phyloP scores from a whole-genome alignment of 2,329 filamentous ascomycete species.

The Ophioceras dolichostomum region DNA sequence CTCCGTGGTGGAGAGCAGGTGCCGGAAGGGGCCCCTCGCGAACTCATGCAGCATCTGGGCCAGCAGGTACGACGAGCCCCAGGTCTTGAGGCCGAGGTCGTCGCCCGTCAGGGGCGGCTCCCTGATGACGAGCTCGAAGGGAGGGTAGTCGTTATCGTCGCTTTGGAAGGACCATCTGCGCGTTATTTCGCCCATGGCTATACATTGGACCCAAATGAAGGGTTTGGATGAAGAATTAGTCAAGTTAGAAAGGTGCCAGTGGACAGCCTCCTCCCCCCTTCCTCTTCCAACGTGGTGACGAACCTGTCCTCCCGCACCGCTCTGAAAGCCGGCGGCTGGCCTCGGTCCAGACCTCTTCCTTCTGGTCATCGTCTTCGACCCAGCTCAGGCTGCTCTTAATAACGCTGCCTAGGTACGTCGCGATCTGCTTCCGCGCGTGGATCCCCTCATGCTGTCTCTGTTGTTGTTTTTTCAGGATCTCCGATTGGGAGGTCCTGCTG shows the following conservation, averaged over 20 bases:
- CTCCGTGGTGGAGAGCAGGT: slow-evolving; percentile 28
- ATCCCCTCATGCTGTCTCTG: no score
- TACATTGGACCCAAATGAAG: not conserved
- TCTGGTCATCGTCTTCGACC: slow-evolving; percentile 53
- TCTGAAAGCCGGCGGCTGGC: slow-evolving; percentile 74
- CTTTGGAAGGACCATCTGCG: slow-evolving; percentile 39
- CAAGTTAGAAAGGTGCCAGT: not conserved
- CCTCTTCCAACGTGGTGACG: no score
- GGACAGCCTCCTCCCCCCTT: no score
- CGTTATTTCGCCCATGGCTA: slow-evolving; percentile 43
- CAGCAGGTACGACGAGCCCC: slow-evolving; percentile 82
- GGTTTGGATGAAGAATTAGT: not conserved
- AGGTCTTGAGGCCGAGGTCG: slow-evolving; percentile 85
- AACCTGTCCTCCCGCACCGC: slow-evolving; percentile 65
- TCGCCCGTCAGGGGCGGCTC: slow-evolving; percentile 85
- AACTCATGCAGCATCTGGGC: slow-evolving; percentile 54
- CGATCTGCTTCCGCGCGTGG: slow-evolving; percentile 39
- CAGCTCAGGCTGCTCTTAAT: slow-evolving; percentile 55
- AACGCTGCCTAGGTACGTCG: slow-evolving; percentile 56
- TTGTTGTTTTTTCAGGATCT: slow-evolving; percentile 29
- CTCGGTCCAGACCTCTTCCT: slow-evolving; percentile 62
- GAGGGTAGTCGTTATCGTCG: slow-evolving; percentile 15
- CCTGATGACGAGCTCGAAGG: slow-evolving; percentile 58
- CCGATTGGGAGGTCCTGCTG: slow-evolving; percentile 24
- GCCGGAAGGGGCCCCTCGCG: slow-evolving; percentile 27